phyloP scores from a whole-genome alignment of 2,329 filamentous ascomycete genomes.

The Aspergillus versicolor region DNA sequence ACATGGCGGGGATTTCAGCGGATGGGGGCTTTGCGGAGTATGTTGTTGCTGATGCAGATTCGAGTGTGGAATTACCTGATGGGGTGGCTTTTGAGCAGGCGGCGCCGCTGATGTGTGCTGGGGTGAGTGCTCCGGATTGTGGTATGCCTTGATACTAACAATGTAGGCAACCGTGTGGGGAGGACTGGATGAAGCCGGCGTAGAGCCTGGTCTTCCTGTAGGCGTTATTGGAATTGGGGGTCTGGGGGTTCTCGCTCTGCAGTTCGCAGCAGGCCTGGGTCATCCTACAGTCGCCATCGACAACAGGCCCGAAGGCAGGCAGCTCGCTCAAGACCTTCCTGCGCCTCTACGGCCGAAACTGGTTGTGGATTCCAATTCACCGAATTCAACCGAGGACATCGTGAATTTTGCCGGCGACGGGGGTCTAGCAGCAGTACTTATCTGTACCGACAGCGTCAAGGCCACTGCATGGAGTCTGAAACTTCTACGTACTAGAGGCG shows the following conservation, averaged over 20 bases:
- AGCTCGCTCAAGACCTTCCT: neutral
- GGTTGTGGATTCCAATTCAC: neutral
- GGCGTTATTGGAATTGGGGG: conserved; percentile 14
- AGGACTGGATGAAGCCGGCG: neutral
- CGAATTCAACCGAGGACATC: neutral
- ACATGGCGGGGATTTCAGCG: conserved; percentile 8
- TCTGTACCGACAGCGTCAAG: conserved; percentile 9
- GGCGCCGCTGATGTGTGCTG: conserved; percentile 16
- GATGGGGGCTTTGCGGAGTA: conserved; percentile 17
- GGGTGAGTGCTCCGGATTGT: conserved; percentile 2
- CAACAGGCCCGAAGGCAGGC: conserved; percentile 4
- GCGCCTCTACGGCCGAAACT: neutral
- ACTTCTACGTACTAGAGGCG: conserved; percentile 1
- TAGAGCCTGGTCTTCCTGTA: conserved; percentile 1
- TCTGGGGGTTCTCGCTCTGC: conserved; percentile 13
- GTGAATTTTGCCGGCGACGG: neutral
- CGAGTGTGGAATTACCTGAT: conserved; percentile 7
- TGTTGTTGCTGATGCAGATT: conserved; percentile 12
- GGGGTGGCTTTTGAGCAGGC: conserved; percentile 14
- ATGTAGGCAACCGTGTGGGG: conserved; percentile 12
- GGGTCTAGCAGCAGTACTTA: conserved; percentile 2
- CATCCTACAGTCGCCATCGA: conserved; percentile 13
- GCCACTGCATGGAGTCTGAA: conserved; percentile 11
- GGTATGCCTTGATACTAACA: neutral
- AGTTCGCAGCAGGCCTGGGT: conserved; percentile 12